Percentiles rank a stretch among this genome's conserved stretches.
phyloP scores from a whole-genome alignment of 176 grass and related monocot species.

The Triticum dicoccoides region DNA sequence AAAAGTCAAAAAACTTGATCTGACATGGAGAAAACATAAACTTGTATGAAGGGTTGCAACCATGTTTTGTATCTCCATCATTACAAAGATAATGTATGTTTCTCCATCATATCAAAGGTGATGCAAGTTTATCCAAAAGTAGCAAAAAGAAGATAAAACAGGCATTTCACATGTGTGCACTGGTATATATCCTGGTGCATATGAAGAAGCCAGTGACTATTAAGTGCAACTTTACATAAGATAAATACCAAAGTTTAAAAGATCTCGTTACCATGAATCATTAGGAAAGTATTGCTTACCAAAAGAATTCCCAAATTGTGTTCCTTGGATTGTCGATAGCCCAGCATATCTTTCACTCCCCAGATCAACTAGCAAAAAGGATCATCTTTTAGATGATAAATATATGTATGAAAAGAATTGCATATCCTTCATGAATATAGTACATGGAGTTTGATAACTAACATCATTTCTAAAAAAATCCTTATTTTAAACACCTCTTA shows the following conservation, averaged over 20 bases:
- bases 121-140: neutral
- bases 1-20: constrained; percentile 95
- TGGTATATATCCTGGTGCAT: neutral
- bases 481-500: neutral
- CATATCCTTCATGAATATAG: neutral
- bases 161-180: neutral
- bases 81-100: neutral
- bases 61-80: constrained; percentile 5
- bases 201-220: neutral
- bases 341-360: constrained; percentile 54
- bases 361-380: constrained; percentile 67
- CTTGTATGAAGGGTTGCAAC: constrained; percentile 9
- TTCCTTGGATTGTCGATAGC: constrained; percentile 52
- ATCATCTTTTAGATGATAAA: neutral
- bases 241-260: neutral
- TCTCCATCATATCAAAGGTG: neutral
- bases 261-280: neutral
- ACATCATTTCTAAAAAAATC: neutral
- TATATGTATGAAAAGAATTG: neutral
- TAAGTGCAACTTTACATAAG: constrained; percentile 3
- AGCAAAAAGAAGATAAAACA: constrained; percentile 4
- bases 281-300: constrained; percentile 50
- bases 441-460: neutral
- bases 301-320: constrained; percentile 97
- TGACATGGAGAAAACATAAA: constrained; percentile 34